A percentile compares a stretch with the other conserved stretches of the same genome.
These are phyloP conservation scores for Yamadazyma songkhlaensis DNA, from an alignment of 1,139 yeast genomes.

Conservation along the genomic window DNA sequence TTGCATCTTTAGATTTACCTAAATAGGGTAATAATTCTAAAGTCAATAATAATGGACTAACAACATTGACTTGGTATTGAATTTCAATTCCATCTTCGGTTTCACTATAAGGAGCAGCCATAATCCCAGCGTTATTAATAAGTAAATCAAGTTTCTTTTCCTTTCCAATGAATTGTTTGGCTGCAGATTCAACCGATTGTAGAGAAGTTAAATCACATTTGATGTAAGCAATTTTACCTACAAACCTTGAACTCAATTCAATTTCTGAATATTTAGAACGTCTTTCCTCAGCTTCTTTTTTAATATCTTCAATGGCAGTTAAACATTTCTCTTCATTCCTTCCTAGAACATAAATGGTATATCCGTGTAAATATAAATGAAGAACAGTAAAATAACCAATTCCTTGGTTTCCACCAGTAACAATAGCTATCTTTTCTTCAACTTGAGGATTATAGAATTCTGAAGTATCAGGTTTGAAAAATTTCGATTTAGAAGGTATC, in stretches of 20 bases:
- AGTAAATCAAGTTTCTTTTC: slow-evolving; percentile 33
- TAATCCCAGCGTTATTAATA: slow-evolving; percentile 42
- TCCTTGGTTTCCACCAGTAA: slow-evolving; percentile 48
- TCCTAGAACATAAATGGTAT: slow-evolving; percentile 40
- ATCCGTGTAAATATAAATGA: slow-evolving; percentile 44
- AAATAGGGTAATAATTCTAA: slow-evolving; percentile 28
- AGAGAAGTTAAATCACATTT: slow-evolving; percentile 35
- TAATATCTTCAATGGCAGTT: slow-evolving; percentile 35
- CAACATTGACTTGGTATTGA: slow-evolving; percentile 42
- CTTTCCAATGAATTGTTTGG: slow-evolving; percentile 19
- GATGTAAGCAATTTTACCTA: slow-evolving; percentile 29
- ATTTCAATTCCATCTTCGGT: slow-evolving; percentile 40
- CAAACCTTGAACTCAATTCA: slow-evolving; percentile 13
- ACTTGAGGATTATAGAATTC: slow-evolving; percentile 31
- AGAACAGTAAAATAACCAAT: slow-evolving; percentile 43
- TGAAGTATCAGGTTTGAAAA: slow-evolving; percentile 24
- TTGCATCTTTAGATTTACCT: slow-evolving; percentile 23
- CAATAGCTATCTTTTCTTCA: slow-evolving; percentile 39
- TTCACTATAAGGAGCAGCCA: slow-evolving; percentile 35
- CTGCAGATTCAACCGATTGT: slow-evolving; percentile 28
- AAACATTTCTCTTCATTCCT: slow-evolving; percentile 34
- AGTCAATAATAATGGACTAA: slow-evolving; percentile 34
- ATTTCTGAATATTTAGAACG: slow-evolving; percentile 13
- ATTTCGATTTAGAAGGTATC: slow-evolving; percentile 1
- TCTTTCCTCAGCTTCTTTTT: slow-evolving; percentile 21